phyloP scores from a whole-genome alignment of 495 filamentous ascomycete genomes.

The Echria macrotheca region DNA sequence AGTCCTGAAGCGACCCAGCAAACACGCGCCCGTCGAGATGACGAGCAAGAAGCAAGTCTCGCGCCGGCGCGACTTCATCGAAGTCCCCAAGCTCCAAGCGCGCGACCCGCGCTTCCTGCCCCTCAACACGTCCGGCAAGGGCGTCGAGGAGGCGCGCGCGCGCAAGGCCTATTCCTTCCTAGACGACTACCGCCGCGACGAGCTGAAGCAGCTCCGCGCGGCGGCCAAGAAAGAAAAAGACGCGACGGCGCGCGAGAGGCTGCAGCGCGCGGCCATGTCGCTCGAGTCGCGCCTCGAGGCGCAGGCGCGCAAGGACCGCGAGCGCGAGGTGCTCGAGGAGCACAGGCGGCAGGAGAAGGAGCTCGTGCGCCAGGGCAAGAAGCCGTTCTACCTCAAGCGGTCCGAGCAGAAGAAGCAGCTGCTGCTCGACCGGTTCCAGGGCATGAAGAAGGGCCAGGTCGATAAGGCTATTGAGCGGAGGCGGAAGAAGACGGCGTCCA shows the following conservation, averaged over 20 bases:
- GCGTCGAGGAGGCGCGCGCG: constrained; percentile 49
- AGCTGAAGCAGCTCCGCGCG: constrained; percentile 66
- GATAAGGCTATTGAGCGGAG: constrained; percentile 74
- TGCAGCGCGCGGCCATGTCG: constrained; percentile 61
- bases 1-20: constrained; percentile 58
- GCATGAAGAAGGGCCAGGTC: constrained; percentile 74
- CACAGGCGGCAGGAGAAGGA: constrained; percentile 81
- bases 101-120: constrained; percentile 80
- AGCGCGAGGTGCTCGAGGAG: constrained; percentile 58
- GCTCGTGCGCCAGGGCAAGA: constrained; percentile 77
- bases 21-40: constrained; percentile 80
- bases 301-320: constrained; percentile 59
- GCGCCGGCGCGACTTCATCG: constrained; percentile 67
- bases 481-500: constrained; percentile 74
- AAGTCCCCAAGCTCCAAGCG: constrained; percentile 44
- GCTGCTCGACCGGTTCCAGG: constrained; percentile 68
- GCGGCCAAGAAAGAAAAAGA: constrained; percentile 64
- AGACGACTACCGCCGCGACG: constrained; percentile 71
- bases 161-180: constrained; percentile 77
- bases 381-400: constrained; percentile 88
- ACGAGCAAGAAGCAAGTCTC: constrained; percentile 78
- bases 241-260: constrained; percentile 51
- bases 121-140: constrained; percentile 44
- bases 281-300: constrained; percentile 67
- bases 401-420: constrained; percentile 81